Percentiles rank a stretch among this genome's conserved stretches.
phyloP scores from a whole-genome alignment of 805 yeast species.

The Debaryomyces prosopidis region DNA sequence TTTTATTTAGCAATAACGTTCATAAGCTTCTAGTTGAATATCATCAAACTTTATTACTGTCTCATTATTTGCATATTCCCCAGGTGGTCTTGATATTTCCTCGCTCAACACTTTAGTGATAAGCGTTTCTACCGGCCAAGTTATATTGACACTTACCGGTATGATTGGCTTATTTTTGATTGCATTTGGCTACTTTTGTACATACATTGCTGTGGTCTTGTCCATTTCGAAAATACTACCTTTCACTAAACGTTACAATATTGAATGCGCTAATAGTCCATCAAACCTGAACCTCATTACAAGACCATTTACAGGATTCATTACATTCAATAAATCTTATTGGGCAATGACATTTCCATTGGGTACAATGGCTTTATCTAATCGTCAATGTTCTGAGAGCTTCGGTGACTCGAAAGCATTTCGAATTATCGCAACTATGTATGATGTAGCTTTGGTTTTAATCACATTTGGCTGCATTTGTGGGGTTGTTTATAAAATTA shows the following conservation, averaged over 20 bases:
- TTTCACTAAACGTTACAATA: conserved; percentile 31
- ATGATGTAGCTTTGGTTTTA: conserved; percentile 51
- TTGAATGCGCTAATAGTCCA: conserved; percentile 12
- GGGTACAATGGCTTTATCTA: conserved; percentile 75
- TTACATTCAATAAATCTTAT: conserved; percentile 20
- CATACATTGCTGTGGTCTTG: conserved; percentile 35
- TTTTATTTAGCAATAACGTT: conserved; percentile 51
- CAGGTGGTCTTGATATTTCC: background rate
- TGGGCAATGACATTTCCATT: conserved; percentile 90
- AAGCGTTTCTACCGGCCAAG: conserved; percentile 11
- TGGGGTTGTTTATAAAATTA: conserved; percentile 24
- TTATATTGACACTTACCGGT: conserved; percentile 17
- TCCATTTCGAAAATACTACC: conserved; percentile 44
- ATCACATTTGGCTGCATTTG: conserved; percentile 36
- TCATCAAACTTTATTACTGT: conserved; percentile 12
- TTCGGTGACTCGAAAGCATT: conserved; percentile 55
- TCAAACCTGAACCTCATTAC: background rate
- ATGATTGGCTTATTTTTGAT: conserved; percentile 45
- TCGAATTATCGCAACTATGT: conserved; percentile 61
- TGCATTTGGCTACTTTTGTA: conserved; percentile 57
- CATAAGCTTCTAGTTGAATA: conserved; percentile 18
- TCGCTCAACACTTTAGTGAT: conserved; percentile 4
- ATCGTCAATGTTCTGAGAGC: conserved; percentile 48
- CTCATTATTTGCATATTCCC: conserved; percentile 21
- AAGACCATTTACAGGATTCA: conserved; percentile 12